Evolutionary conservation across 1,284 basidiomycete genomes (phyloP).

Genomic region (Cutaneotrichosporon cyanovorans): DNA sequence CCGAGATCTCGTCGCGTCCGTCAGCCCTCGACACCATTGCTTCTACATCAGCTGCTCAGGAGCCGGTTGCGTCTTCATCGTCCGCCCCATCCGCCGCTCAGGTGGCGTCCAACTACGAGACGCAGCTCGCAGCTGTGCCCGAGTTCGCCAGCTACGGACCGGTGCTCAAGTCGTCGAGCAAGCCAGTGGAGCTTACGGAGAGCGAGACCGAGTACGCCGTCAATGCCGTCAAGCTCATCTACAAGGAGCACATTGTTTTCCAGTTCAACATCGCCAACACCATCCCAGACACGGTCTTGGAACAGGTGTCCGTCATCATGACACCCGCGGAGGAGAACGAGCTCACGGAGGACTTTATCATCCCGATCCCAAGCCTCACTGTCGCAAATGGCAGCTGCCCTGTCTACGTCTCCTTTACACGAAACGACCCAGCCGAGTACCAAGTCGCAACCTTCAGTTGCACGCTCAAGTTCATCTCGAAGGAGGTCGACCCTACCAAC

Average conservation of each 20-base stretch:
- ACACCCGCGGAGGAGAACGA: constrained; percentile 63
- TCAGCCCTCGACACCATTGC: constrained; percentile 67
- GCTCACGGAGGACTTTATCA: constrained; percentile 90
- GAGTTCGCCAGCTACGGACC: constrained; percentile 80
- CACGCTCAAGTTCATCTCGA: constrained; percentile 92
- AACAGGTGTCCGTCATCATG: constrained; percentile 93
- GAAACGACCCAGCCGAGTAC: constrained; percentile 68
- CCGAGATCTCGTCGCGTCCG: constrained; percentile 67
- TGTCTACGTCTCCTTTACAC: constrained; percentile 90
- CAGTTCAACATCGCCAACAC: constrained; percentile 99
- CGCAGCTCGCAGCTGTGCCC: constrained; percentile 77
- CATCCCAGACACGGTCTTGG: constrained; percentile 93
- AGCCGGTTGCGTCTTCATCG: constrained; percentile 51
- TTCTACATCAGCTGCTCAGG: constrained; percentile 51
- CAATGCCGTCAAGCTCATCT: constrained; percentile 92
- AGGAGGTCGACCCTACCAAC: constrained; percentile 94
- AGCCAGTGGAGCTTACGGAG: constrained; percentile 81
- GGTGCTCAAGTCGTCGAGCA: constrained; percentile 77
- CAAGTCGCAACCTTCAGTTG: constrained; percentile 80
- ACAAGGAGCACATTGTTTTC: constrained; percentile 92
- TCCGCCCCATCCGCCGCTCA: constrained; percentile 53
- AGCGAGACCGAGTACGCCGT: constrained; percentile 98
- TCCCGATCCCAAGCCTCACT: constrained; percentile 67
- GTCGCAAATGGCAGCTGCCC: constrained; percentile 65
- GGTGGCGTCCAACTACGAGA: constrained; percentile 73